Evolutionary conservation across 306 rosid genomes (phyloP), one percentile per base, ranked within the genome.

Genomic region (Prunus persica): DNA sequence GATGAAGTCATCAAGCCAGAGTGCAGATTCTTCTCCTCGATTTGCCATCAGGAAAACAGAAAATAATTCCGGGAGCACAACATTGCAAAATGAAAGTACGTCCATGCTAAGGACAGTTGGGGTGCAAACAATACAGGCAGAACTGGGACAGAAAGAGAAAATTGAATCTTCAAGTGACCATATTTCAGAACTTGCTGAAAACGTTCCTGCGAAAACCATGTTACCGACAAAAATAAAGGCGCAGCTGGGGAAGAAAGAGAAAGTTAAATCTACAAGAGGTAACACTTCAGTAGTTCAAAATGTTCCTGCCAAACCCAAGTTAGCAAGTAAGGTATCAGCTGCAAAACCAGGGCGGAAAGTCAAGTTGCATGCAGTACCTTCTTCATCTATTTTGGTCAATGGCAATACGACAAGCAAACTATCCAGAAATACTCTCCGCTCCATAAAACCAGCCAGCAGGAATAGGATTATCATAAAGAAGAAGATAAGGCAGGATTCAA

Each of bases 401-500:
- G 89, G 90, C 4, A 88, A 73, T 83, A 86, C 77, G 74, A 88
- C 83, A 67, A 84, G 77, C 84, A 93, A 84, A 71, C 80, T 82
- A 68, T 82, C 97, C 75, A 82, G 85, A 74, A 91, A 67, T 86
- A 75, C 80, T 30, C 71, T 87, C 61, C 89, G 87, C 57, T 69
- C 90, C 11, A 84, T 86, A 76, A 95, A 88, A 88, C 80, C 90
- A 30, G 89, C 82, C 64, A 75, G 85, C 78, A 88, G 91, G 89
- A 95, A 82, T 88, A 90, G 89, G 83, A 93, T 65, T 72, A 71
- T 79, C 67, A 72, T 77, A 57, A 92, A 90, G 90, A 92, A 89
- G 88, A 94, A 94, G 79, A 71, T 76, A 30, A 90, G 85, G 79
- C 93, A 86, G 86, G 84, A 87, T 76, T 79, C 70, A 65, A 62